Evolutionary conservation across 495 filamentous ascomycete species (phyloP), one percentile per base, ranked within the genome.

Genomic region (Trichocladium antarcticum): DNA sequence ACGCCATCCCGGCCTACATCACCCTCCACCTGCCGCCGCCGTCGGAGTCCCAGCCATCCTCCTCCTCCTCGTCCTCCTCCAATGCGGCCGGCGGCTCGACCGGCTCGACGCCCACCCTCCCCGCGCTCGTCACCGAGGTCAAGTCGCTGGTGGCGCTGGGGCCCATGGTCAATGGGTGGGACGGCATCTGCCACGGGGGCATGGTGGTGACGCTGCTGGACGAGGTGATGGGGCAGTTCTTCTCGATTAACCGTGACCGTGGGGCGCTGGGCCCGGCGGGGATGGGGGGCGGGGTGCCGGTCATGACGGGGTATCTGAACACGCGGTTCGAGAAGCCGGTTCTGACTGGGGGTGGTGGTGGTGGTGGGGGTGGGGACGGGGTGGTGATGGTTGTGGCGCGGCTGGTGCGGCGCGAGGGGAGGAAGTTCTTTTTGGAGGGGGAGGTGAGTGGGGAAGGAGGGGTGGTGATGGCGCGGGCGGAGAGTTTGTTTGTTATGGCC

Each of bases 121-220:
- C 47, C n/a, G 52, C 16, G 7, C 54, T 59, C 38, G 61, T 78
- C 39, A 50, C 58, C 14, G 68, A 75, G 46, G 34, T 78, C 38
- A 62, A 64, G 21, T 61, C 61, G 8, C 62, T 81, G 16, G 37
- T 81, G 12, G 73, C 70, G 8, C 62, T 81, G 3, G 76, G 75
- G n/a, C 62, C 62, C 9, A 72, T 69, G 27, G 45, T 85, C 45
- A 78, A 80, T 55, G 81, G 81, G 1, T 73, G 73, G 50, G 64
- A 74, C n/a, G 62, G 69, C 14, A 67, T 78, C 19, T 66, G 71
- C 24, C 81, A 85, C 58, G 81, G 81, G 15, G 81, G 79, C 16
- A 70, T 81, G 36, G 68, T 79, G 16, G 71, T 70, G n/a, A 71
- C 75, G 1, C 61, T 86, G 20, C 54, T 85, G 24, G 79, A 82